Evolutionary conservation across 345 rosid species (phyloP), one percentile per base, ranked within the genome.

Genomic region (Toxicodendron radicans): DNA sequence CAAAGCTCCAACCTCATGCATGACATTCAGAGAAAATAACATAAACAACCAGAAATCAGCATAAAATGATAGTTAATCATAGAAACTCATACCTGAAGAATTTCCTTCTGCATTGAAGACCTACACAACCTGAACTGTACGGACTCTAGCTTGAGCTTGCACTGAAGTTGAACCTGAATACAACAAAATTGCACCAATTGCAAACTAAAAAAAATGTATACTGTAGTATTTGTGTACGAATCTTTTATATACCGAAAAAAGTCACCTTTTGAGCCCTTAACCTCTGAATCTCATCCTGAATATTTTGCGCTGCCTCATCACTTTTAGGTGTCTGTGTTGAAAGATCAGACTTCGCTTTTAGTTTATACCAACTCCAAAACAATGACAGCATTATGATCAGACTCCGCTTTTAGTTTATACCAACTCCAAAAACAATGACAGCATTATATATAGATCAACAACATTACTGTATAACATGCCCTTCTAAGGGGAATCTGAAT

Each of bases 131-230:
- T 87, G 72, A 84, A 95, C 48, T 87, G 94, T 85, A 92, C 85
- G 17, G 94, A 89, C 72, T 92, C 97, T 72, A 91, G 86, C 87
- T 95, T 95, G 79, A 85, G 81, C 85, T 91, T 91, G 76, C 97
- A 92, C 62, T 95, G 97, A 71, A 95, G 89, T 82, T 92, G 92
- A 81, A 92, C 99, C 99, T 90, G 78, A 66, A 80, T 9, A 66
- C 64, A 59, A 72, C 12, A 68, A 60, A 23, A 41, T 61, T 72
- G 63, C 33, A 73, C 30, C 56, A 24, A 43, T 35, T 53, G 20
- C 24, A 6, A 58, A 70, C 30, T n/a, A 57, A 60, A 52, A 75
- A 32, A 30, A 54, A 24, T 61, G 21, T 35, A 64, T 20, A 46
- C 64, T 51, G 6, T 64, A 65, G 66, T 14, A 59, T 49, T 5